Evolutionary conservation across 352 stramenopile genomes (phyloP).

Genomic region (Pythium rhizo-oryzae): DNA sequence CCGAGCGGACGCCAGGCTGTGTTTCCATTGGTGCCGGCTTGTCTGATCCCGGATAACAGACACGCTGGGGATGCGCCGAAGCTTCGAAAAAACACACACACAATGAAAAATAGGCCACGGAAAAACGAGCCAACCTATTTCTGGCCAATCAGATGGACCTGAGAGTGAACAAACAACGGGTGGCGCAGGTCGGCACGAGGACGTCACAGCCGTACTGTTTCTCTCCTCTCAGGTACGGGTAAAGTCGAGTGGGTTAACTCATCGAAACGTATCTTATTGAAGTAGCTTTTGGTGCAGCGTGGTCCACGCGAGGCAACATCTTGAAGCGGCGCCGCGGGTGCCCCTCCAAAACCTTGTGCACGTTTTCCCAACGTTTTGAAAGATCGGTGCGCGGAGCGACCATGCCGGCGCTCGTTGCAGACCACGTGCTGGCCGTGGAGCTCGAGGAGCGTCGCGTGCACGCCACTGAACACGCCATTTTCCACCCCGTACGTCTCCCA

Average conservation of each 20-base stretch:
- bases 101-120: slow-evolving; percentile 15
- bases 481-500: slow-evolving; percentile 24
- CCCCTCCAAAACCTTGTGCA: too few species aligned
- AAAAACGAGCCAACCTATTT: slow-evolving; percentile 20
- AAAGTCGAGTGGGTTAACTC: slow-evolving; percentile 7
- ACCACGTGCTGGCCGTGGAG: slow-evolving; percentile 7
- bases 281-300: slow-evolving; percentile 2
- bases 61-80: not conserved
- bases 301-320: slow-evolving; percentile 14
- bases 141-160: slow-evolving; percentile 17
- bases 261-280: not conserved
- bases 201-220: slow-evolving; percentile 1
- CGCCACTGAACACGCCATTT: slow-evolving; percentile 23
- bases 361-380: not conserved
- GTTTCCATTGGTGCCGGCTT: slow-evolving; percentile 22
- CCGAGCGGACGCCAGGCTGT: slow-evolving; percentile 15
- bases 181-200: slow-evolving; percentile 8
- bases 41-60: slow-evolving; percentile 25
- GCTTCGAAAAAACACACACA: slow-evolving; percentile 22
- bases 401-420: slow-evolving; percentile 4
- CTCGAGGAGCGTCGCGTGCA: slow-evolving; percentile 29
- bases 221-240: slow-evolving; percentile 15
- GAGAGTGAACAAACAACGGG: slow-evolving; percentile 19
- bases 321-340: slow-evolving; percentile 15
- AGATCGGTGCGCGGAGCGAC: not conserved